Conservation (phyloP, 2,329 filamentous ascomycete genomes). For the Trichophyton rubrum region DNA sequence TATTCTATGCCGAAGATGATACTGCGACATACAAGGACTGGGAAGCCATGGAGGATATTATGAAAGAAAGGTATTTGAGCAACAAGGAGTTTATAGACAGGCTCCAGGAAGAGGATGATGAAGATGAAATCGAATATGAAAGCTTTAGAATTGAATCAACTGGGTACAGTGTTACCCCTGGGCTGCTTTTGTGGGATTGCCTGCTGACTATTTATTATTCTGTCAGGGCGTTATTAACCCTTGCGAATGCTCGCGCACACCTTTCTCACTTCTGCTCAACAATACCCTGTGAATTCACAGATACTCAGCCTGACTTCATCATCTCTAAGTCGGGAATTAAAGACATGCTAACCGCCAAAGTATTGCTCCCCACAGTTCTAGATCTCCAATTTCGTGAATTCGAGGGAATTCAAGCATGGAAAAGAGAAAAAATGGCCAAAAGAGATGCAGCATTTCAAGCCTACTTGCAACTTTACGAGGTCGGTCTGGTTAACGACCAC, state of each 20-base stretch:
- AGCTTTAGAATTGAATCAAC: conserved; percentile 34
- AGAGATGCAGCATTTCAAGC: conserved; percentile 78
- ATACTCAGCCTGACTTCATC: conserved; percentile 56
- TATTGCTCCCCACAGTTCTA: conserved; percentile 59
- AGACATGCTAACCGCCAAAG: conserved; percentile 38
- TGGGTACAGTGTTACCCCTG: conserved; percentile 22
- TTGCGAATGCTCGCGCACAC: conserved; percentile 62
- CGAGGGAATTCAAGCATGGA: conserved; percentile 47
- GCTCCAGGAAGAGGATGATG: conserved; percentile 38
- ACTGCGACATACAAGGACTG: conserved; percentile 39
- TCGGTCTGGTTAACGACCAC: conserved; percentile 63
- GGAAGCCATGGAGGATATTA: conserved; percentile 55
- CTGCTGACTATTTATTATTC: conserved; percentile 6
- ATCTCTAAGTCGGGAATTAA: conserved; percentile 31
- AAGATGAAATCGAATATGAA: conserved; percentile 28
- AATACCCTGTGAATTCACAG: conserved; percentile 48
- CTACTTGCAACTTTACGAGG: conserved; percentile 56
- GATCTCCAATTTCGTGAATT: conserved; percentile 48
- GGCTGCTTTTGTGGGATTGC: conserved; percentile 4
- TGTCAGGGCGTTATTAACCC: conserved; percentile 52
- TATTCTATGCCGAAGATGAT: conserved; percentile 32
- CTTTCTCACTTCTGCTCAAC: conserved; percentile 68
- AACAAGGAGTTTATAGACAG: conserved; percentile 43
- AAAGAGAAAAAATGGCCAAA: conserved; percentile 56
- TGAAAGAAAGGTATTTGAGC: conserved; percentile 58